phyloP scores from a whole-genome alignment of 306 rosid genomes.

The Pueraria montana region DNA sequence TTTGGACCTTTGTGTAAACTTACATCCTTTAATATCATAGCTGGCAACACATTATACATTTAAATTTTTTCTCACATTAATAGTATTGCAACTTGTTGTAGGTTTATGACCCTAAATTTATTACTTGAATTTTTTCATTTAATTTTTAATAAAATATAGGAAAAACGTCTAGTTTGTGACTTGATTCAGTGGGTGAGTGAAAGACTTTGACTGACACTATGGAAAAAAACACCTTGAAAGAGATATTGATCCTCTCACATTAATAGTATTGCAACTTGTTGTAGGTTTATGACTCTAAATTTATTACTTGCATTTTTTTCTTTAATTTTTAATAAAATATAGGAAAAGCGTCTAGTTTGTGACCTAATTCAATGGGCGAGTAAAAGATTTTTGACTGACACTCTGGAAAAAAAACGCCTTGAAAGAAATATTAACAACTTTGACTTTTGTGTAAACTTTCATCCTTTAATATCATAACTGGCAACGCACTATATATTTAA shows the following conservation, averaged over 20 bases:
- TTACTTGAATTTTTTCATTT: background rate
- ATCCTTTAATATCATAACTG: constrained; percentile 77
- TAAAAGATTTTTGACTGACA: too few species aligned
- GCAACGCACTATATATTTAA: constrained; percentile 66
- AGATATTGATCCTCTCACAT: constrained; percentile 50
- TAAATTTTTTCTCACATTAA: constrained; percentile 58
- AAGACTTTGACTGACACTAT: constrained; percentile 35
- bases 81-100: constrained; percentile 33
- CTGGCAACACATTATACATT: constrained; percentile 74
- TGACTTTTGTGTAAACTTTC: constrained; percentile 62
- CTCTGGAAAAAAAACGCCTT: constrained; percentile 3
- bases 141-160: too few species aligned
- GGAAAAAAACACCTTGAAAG: too few species aligned
- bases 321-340: background rate
- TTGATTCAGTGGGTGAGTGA: too few species aligned
- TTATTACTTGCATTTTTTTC: background rate
- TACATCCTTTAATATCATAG: constrained; percentile 69
- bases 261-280: constrained; percentile 32
- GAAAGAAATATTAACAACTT: constrained; percentile 61
- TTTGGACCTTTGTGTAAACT: constrained; percentile 60
- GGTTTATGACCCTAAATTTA: constrained; percentile 47
- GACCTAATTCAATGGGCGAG: too few species aligned
- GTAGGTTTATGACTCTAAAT: constrained; percentile 47
- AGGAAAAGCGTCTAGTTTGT: too few species aligned
- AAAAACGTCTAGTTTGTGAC: too few species aligned